Evolutionary conservation across 1,284 basidiomycete genomes (phyloP).

Genomic region (Golubevia sp.): DNA sequence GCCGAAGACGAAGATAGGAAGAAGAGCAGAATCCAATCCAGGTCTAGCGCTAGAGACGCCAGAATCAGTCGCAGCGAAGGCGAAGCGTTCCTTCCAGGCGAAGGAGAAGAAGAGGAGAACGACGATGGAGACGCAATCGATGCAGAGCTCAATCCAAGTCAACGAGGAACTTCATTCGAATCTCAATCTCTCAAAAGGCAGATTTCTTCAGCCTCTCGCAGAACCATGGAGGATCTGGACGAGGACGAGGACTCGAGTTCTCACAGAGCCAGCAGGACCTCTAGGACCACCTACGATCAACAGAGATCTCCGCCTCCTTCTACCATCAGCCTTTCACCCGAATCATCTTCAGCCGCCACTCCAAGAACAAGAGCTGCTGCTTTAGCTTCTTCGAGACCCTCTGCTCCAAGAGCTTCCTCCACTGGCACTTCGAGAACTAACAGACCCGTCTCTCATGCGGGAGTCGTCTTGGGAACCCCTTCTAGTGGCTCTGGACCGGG

Average conservation of each 20-base stretch:
- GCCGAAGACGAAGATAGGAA: conserved; percentile 63
- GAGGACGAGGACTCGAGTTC: background rate
- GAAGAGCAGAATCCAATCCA: conserved; percentile 1
- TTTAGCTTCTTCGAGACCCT: background rate
- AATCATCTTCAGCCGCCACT: background rate
- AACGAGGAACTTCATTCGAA: no score
- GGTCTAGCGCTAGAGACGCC: background rate
- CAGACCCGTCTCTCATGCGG: background rate
- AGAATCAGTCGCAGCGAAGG: background rate
- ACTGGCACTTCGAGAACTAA: background rate
- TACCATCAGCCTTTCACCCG: background rate
- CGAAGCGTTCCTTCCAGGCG: background rate
- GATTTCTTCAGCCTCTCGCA: background rate
- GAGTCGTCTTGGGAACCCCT: background rate
- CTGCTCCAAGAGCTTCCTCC: background rate
- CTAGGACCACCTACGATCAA: background rate
- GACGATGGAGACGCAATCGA: conserved; percentile 37
- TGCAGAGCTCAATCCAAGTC: background rate
- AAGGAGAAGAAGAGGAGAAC: conserved; percentile 64
- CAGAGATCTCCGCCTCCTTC: background rate
- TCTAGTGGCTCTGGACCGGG: background rate
- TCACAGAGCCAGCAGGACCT: background rate
- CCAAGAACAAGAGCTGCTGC: background rate
- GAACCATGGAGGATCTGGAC: background rate
- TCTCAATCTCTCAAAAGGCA: background rate